A percentile compares a stretch with the other conserved stretches of the same genome.
These are phyloP conservation scores for Stemphylium beticola DNA, from an alignment of 2,329 filamentous ascomycete species.

Conservation along the genomic window DNA sequence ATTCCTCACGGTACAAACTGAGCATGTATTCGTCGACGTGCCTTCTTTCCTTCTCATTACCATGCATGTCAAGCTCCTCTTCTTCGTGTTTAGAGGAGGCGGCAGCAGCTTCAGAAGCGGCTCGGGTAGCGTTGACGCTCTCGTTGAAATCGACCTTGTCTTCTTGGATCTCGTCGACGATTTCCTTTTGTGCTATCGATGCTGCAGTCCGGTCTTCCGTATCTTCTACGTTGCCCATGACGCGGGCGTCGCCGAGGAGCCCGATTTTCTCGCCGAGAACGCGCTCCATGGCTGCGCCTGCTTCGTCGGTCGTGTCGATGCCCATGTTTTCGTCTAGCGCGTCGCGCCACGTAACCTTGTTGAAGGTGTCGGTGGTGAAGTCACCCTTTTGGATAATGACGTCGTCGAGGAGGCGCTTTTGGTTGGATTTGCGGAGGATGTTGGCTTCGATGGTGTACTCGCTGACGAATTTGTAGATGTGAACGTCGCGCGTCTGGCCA, in stretches of 20 bases:
- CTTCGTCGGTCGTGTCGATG: slow-evolving; percentile 63
- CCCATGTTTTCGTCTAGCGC: slow-evolving; percentile 62
- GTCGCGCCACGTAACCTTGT: slow-evolving; percentile 73
- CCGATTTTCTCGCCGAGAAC: slow-evolving; percentile 74
- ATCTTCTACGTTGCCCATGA: slow-evolving; percentile 89
- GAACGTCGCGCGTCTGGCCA: slow-evolving; percentile 94
- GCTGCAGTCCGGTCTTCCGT: slow-evolving; percentile 89
- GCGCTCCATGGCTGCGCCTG: slow-evolving; percentile 82
- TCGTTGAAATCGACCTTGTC: slow-evolving; percentile 52
- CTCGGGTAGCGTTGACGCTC: slow-evolving; percentile 34
- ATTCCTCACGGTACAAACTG: slow-evolving; percentile 37
- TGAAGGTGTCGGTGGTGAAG: slow-evolving; percentile 97
- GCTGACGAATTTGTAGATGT: slow-evolving; percentile 78
- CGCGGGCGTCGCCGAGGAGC: slow-evolving; percentile 63
- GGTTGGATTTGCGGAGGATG: slow-evolving; percentile 92
- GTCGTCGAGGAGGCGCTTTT: slow-evolving; percentile 97
- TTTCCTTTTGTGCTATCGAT: slow-evolving; percentile 84
- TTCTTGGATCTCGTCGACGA: slow-evolving; percentile 64
- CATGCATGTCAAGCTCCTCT: slow-evolving; percentile 25
- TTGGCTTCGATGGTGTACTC: slow-evolving; percentile 91
- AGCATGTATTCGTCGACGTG: slow-evolving; percentile 50
- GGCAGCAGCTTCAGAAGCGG: slow-evolving; percentile 25
- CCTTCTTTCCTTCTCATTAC: slow-evolving; percentile 22
- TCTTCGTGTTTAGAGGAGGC: slow-evolving; percentile 15
- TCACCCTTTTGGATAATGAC: slow-evolving; percentile 98